Conservation (phyloP, 2,329 filamentous ascomycete genomes). For the Cytospora piceicola region DNA sequence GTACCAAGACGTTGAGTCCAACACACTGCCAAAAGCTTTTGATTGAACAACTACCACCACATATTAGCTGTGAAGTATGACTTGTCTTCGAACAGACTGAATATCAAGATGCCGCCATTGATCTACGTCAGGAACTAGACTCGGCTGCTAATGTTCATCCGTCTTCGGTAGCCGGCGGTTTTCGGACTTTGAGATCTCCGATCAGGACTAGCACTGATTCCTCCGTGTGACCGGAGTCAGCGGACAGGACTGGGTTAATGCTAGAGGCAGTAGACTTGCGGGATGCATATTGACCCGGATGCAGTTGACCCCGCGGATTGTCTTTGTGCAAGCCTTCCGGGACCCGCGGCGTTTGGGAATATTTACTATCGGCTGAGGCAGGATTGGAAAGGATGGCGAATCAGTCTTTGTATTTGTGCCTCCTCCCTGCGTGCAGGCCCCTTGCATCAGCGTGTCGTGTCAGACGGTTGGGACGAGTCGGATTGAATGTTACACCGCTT, state of each 20-base stretch:
- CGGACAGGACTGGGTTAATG: no score
- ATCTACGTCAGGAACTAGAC: no score
- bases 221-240: background rate
- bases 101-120: no score
- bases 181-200: background rate
- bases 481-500: conserved; percentile 19
- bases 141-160: no score
- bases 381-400: background rate
- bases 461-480: conserved; percentile 1
- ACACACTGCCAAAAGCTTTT: no score
- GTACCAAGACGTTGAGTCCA: no score
- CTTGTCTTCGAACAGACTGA: no score
- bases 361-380: no score
- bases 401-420: background rate
- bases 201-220: background rate
- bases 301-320: background rate
- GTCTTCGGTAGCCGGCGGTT: no score
- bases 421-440: background rate
- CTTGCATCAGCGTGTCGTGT: background rate
- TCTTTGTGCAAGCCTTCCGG: background rate
- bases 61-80: no score
- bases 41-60: no score
- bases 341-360: no score
- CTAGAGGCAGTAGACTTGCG: background rate
- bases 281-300: background rate